Conservation (phyloP, 495 filamentous ascomycete species). For the Echria macrotheca region DNA sequence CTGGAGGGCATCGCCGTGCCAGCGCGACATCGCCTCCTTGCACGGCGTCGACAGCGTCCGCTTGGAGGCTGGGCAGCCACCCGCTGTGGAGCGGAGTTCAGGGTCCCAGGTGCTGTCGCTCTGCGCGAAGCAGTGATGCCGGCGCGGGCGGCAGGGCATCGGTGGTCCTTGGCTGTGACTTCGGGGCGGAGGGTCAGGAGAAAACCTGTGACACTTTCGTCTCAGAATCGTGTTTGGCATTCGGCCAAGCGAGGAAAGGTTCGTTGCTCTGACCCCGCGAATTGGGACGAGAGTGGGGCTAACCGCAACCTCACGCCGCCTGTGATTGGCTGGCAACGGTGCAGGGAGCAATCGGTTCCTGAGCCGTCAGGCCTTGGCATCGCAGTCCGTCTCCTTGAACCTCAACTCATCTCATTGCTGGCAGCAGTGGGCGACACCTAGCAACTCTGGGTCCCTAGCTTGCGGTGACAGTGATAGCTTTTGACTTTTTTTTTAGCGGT, state of each 20-base stretch:
- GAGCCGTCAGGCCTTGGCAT: neutral
- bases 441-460: too few relatives aligned
- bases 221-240: conserved; percentile 45
- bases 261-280: conserved; percentile 13
- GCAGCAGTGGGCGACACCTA: too few relatives aligned
- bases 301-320: neutral
- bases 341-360: conserved; percentile 1
- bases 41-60: conserved; percentile 19
- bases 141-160: conserved; percentile 15
- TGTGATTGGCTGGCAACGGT: neutral
- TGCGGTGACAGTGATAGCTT: too few relatives aligned
- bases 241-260: conserved; percentile 21
- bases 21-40: conserved; percentile 17
- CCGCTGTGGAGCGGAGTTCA: conserved; percentile 9
- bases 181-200: conserved; percentile 31
- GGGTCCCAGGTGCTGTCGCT: neutral
- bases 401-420: neutral
- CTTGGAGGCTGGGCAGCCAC: neutral
- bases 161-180: conserved; percentile 23
- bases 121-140: neutral
- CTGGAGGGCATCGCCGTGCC: conserved; percentile 21
- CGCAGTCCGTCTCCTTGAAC: neutral
- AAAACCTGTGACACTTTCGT: conserved; percentile 41
- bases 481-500: too few relatives aligned
- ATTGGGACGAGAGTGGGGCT: conserved; percentile 6